Evolutionary conservation across 2,329 filamentous ascomycete genomes (phyloP).

Genomic region (Pseudogymnoascus sp.): DNA sequence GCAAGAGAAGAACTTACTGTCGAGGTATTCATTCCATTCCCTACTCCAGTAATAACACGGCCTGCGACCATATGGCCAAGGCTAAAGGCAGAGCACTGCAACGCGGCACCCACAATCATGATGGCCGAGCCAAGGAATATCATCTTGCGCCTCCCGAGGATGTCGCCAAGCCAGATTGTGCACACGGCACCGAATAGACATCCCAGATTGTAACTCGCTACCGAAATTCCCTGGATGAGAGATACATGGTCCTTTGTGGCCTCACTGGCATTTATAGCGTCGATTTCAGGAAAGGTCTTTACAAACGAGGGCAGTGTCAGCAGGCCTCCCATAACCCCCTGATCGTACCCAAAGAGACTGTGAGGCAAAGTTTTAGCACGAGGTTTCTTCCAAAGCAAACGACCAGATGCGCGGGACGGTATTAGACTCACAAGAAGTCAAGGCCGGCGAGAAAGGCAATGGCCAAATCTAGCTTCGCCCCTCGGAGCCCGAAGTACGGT

Average conservation of each 20-base stretch:
- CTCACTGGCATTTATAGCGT: slow-evolving; percentile 27
- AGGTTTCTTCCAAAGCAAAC: slow-evolving; percentile 40
- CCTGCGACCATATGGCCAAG: slow-evolving; percentile 47
- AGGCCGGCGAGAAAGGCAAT: slow-evolving; percentile 64
- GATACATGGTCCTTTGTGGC: slow-evolving; percentile 14
- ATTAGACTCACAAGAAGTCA: slow-evolving; percentile 53
- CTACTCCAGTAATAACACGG: slow-evolving; percentile 41
- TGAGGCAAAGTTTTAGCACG: not conserved
- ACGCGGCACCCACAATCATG: slow-evolving; percentile 47
- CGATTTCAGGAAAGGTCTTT: slow-evolving; percentile 44
- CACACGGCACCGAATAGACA: slow-evolving; percentile 45
- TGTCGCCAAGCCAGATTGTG: slow-evolving; percentile 44
- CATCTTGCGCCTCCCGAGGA: slow-evolving; percentile 47
- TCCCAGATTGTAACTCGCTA: slow-evolving; percentile 51
- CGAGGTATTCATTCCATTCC: slow-evolving; percentile 42
- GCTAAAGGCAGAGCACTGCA: slow-evolving; percentile 34
- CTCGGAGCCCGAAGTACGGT: slow-evolving; percentile 57
- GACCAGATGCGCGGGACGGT: slow-evolving; percentile 19
- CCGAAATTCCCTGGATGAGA: slow-evolving; percentile 38
- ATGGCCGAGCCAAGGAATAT: slow-evolving; percentile 50
- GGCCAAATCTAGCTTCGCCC: slow-evolving; percentile 57
- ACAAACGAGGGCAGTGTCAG: slow-evolving; percentile 57
- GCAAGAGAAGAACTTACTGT: slow-evolving; percentile 25
- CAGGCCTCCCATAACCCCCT: slow-evolving; percentile 66
- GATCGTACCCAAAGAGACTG: slow-evolving; percentile 51